Percentiles rank a stretch among this genome's conserved stretches.
These are phyloP conservation scores for Wickerhamiella sergipiensis DNA, from an alignment of 805 yeast species.

Conservation along the genomic window DNA sequence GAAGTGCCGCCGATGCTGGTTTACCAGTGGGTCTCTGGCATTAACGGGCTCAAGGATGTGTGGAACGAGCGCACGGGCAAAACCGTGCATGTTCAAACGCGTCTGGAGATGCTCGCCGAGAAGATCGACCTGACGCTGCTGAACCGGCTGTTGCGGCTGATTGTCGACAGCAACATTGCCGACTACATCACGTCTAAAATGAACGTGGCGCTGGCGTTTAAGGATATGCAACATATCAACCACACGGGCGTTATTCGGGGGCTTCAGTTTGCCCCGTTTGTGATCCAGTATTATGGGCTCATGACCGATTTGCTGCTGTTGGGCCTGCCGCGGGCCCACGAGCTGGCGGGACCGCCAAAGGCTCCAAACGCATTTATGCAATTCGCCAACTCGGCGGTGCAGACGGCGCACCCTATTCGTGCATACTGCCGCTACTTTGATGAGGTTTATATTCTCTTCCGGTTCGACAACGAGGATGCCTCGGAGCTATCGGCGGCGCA, in stretches of 20 bases:
- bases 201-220: conserved; percentile 66
- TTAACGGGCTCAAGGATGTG: conserved; percentile 50
- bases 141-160: conserved; percentile 63
- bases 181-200: conserved; percentile 87
- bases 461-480: conserved; percentile 61
- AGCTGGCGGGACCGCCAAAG: conserved; percentile 64
- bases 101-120: conserved; percentile 57
- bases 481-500: conserved; percentile 63
- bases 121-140: conserved; percentile 79
- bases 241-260: conserved; percentile 83
- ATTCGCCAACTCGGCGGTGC: conserved; percentile 44
- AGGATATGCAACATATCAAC: conserved; percentile 91
- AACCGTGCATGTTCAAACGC: conserved; percentile 73
- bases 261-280: conserved; percentile 77
- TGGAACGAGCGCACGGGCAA: conserved; percentile 73
- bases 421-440: conserved; percentile 75
- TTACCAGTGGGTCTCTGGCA: conserved; percentile 88
- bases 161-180: conserved; percentile 83
- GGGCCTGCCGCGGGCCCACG: conserved; percentile 77
- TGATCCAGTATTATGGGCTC: conserved; percentile 81
- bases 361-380: conserved; percentile 70
- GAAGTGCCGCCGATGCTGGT: conserved; percentile 87
- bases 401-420: conserved; percentile 60
- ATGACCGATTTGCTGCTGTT: conserved; percentile 67
- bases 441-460: conserved; percentile 62